phyloP scores from a whole-genome alignment of 1,284 basidiomycete genomes.

The Cryptococcus sp. region DNA sequence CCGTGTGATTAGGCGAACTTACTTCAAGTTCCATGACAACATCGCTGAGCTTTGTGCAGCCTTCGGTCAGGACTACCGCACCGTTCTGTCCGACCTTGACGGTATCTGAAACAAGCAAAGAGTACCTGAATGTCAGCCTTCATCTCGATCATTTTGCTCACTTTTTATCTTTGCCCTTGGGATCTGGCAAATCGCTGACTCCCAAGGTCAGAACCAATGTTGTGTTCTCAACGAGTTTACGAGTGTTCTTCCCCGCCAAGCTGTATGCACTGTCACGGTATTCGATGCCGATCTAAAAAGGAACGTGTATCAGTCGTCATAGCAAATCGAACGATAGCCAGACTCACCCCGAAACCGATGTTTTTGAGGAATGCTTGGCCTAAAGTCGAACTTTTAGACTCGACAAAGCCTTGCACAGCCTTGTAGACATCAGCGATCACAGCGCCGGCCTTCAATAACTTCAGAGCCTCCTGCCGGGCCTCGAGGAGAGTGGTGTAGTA shows the following conservation, averaged over 20 bases:
- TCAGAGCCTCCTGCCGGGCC: conserved; percentile 75
- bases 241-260: conserved; percentile 75
- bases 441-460: conserved; percentile 78
- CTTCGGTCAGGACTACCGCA: conserved; percentile 76
- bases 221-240: conserved; percentile 76
- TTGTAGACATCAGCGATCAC: conserved; percentile 77
- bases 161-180: conserved; percentile 68
- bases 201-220: conserved; percentile 81
- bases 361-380: conserved; percentile 86
- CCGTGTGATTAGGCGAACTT: conserved; percentile 4
- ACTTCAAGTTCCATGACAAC: conserved; percentile 77
- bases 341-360: conserved; percentile 78
- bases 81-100: conserved; percentile 73
- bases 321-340: not conserved
- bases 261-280: conserved; percentile 88
- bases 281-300: conserved; percentile 79
- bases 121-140: conserved; percentile 62
- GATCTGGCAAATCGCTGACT: conserved; percentile 76
- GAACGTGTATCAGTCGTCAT: conserved; percentile 14
- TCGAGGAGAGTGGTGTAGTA: conserved; percentile 78
- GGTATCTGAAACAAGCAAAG: conserved; percentile 87
- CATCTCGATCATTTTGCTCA: conserved; percentile 50
- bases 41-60: conserved; percentile 78
- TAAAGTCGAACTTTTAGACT: conserved; percentile 75
- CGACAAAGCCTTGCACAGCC: conserved; percentile 70